Evolutionary conservation across 164 flowering plant species (phyloP).

Genomic region (Tetracentron sinense): DNA sequence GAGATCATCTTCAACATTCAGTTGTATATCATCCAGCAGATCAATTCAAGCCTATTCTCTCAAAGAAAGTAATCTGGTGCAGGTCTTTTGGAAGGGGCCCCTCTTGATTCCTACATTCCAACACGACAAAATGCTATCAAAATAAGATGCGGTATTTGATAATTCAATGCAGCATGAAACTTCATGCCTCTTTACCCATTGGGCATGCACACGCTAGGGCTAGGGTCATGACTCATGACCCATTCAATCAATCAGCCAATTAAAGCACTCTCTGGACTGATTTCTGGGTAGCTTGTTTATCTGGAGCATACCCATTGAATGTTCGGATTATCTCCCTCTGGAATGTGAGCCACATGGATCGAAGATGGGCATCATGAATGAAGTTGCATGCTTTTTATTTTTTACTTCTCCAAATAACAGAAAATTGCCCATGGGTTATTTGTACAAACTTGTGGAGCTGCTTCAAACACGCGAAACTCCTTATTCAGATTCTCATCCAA

Average conservation of each 20-base stretch:
- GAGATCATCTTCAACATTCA: conserved; percentile 6
- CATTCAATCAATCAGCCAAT: not conserved
- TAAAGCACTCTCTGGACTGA: too few species aligned
- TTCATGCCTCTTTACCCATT: not conserved
- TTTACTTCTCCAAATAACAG: too few species aligned
- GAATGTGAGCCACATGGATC: not conserved
- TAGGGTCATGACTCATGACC: too few species aligned
- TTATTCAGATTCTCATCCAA: conserved; percentile 90
- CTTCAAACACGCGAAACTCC: conserved; percentile 91
- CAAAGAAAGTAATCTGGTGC: conserved; percentile 93
- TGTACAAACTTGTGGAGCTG: conserved; percentile 88
- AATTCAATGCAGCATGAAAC: conserved; percentile 4
- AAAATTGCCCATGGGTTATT: too few species aligned
- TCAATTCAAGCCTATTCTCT: conserved; percentile 8
- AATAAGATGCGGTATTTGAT: not conserved
- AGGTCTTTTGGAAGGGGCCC: conserved; percentile 81
- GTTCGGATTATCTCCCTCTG: not conserved
- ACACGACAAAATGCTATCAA: not conserved
- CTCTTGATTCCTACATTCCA: conserved; percentile 91
- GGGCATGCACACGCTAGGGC: not conserved
- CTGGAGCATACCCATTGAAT: not conserved
- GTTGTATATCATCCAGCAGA: conserved; percentile 6
- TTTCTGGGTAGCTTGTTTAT: not conserved
- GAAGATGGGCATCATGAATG: not conserved
- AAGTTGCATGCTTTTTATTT: too few species aligned